phyloP scores from a whole-genome alignment of 176 grass and related monocot species.

The Secale cereale region DNA sequence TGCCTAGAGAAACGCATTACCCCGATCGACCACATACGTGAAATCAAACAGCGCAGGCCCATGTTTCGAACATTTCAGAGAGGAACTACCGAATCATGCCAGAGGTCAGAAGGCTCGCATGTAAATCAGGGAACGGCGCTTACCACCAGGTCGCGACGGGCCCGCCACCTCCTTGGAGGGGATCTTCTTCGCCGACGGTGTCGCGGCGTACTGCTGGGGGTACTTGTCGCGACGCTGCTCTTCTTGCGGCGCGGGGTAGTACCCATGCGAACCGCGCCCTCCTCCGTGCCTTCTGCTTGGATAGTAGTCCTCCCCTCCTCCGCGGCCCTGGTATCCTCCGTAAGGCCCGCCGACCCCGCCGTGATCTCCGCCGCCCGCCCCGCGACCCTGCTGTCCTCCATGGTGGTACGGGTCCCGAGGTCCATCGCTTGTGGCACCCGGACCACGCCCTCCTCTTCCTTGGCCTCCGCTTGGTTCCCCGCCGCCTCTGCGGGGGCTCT shows the following conservation, averaged over 20 bases:
- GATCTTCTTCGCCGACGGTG: not conserved
- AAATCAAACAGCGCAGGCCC: not conserved
- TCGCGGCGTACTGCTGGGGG: not conserved
- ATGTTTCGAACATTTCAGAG: not conserved
- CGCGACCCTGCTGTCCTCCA: too few species aligned
- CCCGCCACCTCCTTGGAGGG: not conserved
- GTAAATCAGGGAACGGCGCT: not conserved
- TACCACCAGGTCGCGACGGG: conserved; percentile 19
- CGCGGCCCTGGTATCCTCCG: too few species aligned
- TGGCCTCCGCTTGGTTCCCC: not conserved
- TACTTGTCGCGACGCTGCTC: not conserved
- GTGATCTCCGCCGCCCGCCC: too few species aligned
- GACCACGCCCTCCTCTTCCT: not conserved
- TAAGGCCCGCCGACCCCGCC: too few species aligned
- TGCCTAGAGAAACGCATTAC: not conserved
- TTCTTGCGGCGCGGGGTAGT: too few species aligned
- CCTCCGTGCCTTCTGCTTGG: too few species aligned
- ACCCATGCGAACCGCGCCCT: too few species aligned
- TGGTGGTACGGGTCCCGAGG: not conserved
- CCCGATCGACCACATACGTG: not conserved
- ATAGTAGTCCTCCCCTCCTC: too few species aligned
- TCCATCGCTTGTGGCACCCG: not conserved
- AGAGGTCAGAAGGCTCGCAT: not conserved
- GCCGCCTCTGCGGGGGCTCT: not conserved
- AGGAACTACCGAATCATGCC: not conserved